Conservation (phyloP, 129 eudicot species). For the Saussurea involucrata region DNA sequence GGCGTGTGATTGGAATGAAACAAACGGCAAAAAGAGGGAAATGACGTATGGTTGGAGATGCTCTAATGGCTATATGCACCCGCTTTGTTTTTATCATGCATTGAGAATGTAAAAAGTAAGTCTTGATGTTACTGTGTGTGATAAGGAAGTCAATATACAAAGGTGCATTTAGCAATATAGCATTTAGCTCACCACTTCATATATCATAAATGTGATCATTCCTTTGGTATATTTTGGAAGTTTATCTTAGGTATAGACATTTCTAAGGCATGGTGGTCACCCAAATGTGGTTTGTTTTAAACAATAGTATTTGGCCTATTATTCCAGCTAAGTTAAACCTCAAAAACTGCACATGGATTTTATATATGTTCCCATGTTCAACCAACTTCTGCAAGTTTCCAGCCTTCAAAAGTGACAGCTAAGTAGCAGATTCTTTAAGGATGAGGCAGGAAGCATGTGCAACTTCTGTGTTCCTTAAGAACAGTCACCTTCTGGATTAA, state of each 20-base stretch:
- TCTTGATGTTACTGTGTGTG: no score
- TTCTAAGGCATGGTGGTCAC: background rate
- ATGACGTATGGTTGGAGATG: no score
- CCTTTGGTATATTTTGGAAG: background rate
- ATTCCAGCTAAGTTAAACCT: slow-evolving; percentile 35
- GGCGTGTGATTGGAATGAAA: no score
- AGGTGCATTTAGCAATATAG: no score
- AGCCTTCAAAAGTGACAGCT: slow-evolving; percentile 28
- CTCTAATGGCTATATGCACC: no score
- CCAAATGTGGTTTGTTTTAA: slow-evolving; percentile 4
- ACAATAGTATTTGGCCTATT: slow-evolving; percentile 12
- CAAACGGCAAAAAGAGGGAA: no score
- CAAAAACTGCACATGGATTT: slow-evolving; percentile 33
- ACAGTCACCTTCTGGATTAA: slow-evolving; percentile 27
- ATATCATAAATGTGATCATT: no score
- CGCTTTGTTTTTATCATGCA: no score
- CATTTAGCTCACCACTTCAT: no score
- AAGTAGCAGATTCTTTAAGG: slow-evolving; percentile 32
- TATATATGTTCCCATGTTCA: slow-evolving; percentile 34
- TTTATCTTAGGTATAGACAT: background rate
- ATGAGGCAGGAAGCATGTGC: slow-evolving; percentile 37
- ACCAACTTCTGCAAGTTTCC: slow-evolving; percentile 30
- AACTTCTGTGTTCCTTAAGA: slow-evolving; percentile 4
- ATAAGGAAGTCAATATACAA: no score
- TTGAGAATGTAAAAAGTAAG: no score